These are phyloP conservation scores for Takakia lepidozioides DNA, from an alignment of 225 moss, liverwort and hornwort species.

Conservation along the genomic window DNA sequence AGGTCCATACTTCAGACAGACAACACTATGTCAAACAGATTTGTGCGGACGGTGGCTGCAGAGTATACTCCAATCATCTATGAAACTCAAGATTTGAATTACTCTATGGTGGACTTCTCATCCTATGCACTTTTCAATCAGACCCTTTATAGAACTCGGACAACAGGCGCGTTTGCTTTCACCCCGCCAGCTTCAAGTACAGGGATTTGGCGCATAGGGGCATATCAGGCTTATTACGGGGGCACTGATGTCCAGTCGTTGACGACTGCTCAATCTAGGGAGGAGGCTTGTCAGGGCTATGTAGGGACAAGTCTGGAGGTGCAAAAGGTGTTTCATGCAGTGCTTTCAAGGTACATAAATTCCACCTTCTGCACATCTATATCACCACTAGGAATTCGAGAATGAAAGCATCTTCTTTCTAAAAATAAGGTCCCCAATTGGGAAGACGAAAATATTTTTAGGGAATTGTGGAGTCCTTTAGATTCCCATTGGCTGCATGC, in stretches of 20 bases:
- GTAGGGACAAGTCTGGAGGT: conserved; percentile 30
- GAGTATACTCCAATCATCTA: conserved; percentile 31
- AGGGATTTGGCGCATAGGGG: conserved; percentile 25
- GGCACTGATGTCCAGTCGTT: neutral
- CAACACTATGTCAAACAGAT: neutral
- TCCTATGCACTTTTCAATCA: conserved; percentile 11
- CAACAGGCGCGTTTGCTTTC: conserved; percentile 12
- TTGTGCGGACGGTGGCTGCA: neutral
- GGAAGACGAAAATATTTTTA: too few relatives aligned
- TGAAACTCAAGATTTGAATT: conserved; percentile 3
- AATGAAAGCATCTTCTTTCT: too few relatives aligned
- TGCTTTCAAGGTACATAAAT: conserved; percentile 24
- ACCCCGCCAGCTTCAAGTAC: conserved; percentile 30
- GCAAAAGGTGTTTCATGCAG: conserved; percentile 21
- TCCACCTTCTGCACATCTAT: too few relatives aligned
- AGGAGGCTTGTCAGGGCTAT: conserved; percentile 14
- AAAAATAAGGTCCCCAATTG: too few relatives aligned
- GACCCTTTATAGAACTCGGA: conserved; percentile 21
- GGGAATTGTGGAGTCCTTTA: too few relatives aligned
- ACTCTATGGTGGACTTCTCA: conserved; percentile 21
- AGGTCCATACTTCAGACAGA: conserved; percentile 7
- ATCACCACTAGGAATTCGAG: too few relatives aligned
- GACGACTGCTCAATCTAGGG: conserved; percentile 2
- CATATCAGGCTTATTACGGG: conserved; percentile 36
- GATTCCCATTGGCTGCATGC: too few relatives aligned